Evolutionary conservation across 805 yeast genomes (phyloP).

Genomic region (Candida lessepsii): DNA sequence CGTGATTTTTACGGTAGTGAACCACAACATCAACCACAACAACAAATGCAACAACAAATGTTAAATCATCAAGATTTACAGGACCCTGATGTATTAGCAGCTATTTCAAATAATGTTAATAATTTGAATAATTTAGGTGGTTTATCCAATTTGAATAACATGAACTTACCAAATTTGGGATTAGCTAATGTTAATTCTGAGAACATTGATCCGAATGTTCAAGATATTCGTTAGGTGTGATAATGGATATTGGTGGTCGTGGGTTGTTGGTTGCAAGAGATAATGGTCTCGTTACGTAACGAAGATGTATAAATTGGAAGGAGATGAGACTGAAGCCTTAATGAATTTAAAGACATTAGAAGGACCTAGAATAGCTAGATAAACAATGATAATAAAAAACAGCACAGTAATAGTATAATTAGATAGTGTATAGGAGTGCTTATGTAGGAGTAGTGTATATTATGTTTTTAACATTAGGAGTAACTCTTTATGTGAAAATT

Average conservation of each 20-base stretch:
- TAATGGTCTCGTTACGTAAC: too few species aligned
- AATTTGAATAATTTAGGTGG: constrained; percentile 6
- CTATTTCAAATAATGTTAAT: constrained; percentile 26
- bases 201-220: constrained; percentile 31
- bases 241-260: too few species aligned
- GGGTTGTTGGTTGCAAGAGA: too few species aligned
- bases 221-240: constrained; percentile 2
- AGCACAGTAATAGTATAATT: too few species aligned
- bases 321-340: too few species aligned
- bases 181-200: not conserved
- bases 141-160: constrained; percentile 4
- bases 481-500: too few species aligned
- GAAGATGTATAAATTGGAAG: too few species aligned
- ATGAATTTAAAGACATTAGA: too few species aligned
- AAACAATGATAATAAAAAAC: too few species aligned
- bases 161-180: constrained; percentile 1
- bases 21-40: constrained; percentile 8
- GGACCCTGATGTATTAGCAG: constrained; percentile 44
- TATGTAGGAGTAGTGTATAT: constrained; percentile 1
- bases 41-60: constrained; percentile 16
- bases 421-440: too few species aligned
- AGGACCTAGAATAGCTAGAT: too few species aligned
- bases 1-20: constrained; percentile 3
- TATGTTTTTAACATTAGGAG: not conserved
- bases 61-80: constrained; percentile 25